Percentiles rank a stretch among this genome's conserved stretches.
phyloP scores from a whole-genome alignment of 306 rosid genomes.

The Prunus armeniaca region DNA sequence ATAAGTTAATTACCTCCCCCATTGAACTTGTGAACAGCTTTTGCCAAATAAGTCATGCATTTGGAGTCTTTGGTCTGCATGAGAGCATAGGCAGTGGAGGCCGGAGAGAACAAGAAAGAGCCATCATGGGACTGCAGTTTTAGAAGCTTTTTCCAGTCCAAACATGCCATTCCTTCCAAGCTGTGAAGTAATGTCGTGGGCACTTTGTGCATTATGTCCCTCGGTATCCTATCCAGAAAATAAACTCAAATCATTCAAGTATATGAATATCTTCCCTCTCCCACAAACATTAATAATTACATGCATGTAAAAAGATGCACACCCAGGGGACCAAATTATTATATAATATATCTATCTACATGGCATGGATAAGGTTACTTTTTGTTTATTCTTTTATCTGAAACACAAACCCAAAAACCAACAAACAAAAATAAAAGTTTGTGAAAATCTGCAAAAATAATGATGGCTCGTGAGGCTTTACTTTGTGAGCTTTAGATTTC shows the following conservation, averaged over 20 bases:
- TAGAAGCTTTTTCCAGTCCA: conserved; percentile 84
- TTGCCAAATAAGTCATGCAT: conserved; percentile 61
- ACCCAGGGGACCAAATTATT: background rate
- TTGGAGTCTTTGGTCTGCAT: conserved; percentile 66
- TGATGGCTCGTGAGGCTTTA: background rate
- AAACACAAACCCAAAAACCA: background rate
- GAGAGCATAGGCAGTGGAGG: conserved; percentile 91
- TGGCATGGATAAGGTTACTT: conserved; percentile 7
- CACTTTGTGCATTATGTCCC: conserved; percentile 78
- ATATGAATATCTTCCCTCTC: conserved; percentile 4
- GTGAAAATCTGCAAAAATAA: too few relatives aligned
- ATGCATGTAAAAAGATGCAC: background rate
- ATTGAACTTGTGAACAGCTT: conserved; percentile 51
- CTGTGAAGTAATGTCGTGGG: conserved; percentile 89
- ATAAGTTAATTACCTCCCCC: conserved; percentile 70
- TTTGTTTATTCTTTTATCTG: background rate
- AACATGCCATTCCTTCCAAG: conserved; percentile 84
- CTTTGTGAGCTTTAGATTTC: conserved; percentile 75
- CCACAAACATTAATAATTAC: conserved; percentile 9
- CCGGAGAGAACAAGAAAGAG: conserved; percentile 87
- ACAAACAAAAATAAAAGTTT: background rate
- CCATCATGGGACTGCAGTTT: conserved; percentile 83
- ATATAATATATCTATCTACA: background rate
- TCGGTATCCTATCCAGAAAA: conserved; percentile 65
- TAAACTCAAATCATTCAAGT: background rate